Conservation (phyloP, 768 basidiomycete species). For the Amyloporia xantha region DNA sequence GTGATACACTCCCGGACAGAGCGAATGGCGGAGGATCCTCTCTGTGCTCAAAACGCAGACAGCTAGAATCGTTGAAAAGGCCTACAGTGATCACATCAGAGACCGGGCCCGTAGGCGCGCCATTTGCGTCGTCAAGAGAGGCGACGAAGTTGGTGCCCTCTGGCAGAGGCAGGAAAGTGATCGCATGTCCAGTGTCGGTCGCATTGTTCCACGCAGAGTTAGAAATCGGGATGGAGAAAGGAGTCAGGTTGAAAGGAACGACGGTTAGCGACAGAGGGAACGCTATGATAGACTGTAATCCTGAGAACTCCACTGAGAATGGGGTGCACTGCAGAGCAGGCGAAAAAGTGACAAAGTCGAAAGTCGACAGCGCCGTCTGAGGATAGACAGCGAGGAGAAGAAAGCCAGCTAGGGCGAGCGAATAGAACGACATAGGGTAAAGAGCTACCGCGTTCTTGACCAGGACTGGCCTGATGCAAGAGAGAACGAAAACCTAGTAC, state of each 20-base stretch:
- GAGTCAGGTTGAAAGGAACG: slow-evolving; percentile 47
- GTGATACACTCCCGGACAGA: slow-evolving; percentile 28
- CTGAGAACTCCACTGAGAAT: slow-evolving; percentile 39
- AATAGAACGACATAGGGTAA: slow-evolving; percentile 9
- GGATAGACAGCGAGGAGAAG: slow-evolving; percentile 19
- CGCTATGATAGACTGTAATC: slow-evolving; percentile 28
- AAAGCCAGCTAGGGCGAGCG: slow-evolving; percentile 10
- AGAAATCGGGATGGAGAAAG: slow-evolving; percentile 41
- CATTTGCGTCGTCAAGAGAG: slow-evolving; percentile 42
- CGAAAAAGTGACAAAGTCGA: slow-evolving; percentile 29
- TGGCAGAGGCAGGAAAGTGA: slow-evolving; percentile 47
- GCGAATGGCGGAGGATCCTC: slow-evolving; percentile 24
- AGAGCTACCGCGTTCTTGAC: slow-evolving; percentile 17
- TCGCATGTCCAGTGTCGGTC: slow-evolving; percentile 34
- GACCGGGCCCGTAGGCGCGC: slow-evolving; percentile 32
- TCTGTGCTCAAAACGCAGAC: slow-evolving; percentile 26
- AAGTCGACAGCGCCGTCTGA: slow-evolving; percentile 21
- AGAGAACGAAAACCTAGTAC: not conserved
- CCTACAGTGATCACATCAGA: slow-evolving; percentile 44
- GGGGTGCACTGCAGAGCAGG: slow-evolving; percentile 47
- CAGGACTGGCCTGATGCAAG: slow-evolving; percentile 6
- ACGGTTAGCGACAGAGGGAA: slow-evolving; percentile 43
- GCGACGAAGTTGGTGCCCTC: slow-evolving; percentile 47
- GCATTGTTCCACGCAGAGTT: slow-evolving; percentile 28
- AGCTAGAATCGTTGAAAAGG: slow-evolving; percentile 36